A percentile compares a stretch with the other conserved stretches of the same genome.
phyloP scores from a whole-genome alignment of 2,329 filamentous ascomycete genomes.

The Fusarium goolgardi region DNA sequence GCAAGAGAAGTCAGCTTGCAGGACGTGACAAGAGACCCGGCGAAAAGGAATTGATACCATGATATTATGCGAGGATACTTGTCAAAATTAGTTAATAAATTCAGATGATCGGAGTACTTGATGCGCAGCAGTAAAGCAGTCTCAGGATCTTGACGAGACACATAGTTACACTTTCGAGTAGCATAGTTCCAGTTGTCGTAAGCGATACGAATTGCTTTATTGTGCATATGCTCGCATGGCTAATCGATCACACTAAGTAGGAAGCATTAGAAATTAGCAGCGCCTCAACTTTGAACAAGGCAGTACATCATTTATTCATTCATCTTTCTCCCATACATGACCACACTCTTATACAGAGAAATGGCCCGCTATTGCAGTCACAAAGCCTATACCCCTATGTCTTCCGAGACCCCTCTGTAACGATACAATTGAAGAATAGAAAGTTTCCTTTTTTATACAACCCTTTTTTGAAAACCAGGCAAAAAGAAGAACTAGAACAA shows the following conservation, averaged over 20 bases:
- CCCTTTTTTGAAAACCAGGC: conserved; percentile 35
- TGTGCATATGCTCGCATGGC: not conserved
- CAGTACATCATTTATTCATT: conserved; percentile 49
- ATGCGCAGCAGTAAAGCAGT: not conserved
- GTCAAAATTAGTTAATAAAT: not conserved
- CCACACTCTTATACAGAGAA: conserved; percentile 20
- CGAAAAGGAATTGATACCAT: conserved; percentile 30
- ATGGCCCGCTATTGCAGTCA: conserved; percentile 3
- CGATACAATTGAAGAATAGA: conserved; percentile 24
- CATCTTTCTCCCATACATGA: conserved; percentile 32
- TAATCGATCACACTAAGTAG: not conserved
- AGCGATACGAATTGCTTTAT: not conserved
- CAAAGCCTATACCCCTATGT: conserved; percentile 5
- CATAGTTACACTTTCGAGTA: not conserved
- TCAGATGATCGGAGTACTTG: not conserved
- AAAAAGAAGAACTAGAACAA: conserved; percentile 38
- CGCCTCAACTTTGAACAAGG: conserved; percentile 16
- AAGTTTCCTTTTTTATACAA: conserved; percentile 40
- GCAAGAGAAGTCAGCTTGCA: not conserved
- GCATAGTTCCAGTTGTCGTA: not conserved
- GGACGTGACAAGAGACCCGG: not conserved
- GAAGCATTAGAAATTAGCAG: not conserved
- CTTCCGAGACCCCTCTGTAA: conserved; percentile 9
- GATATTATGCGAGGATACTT: not conserved
- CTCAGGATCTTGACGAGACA: not conserved